Conservation (phyloP, 2,329 filamentous ascomycete genomes). For the Aspergillus fischeri region DNA sequence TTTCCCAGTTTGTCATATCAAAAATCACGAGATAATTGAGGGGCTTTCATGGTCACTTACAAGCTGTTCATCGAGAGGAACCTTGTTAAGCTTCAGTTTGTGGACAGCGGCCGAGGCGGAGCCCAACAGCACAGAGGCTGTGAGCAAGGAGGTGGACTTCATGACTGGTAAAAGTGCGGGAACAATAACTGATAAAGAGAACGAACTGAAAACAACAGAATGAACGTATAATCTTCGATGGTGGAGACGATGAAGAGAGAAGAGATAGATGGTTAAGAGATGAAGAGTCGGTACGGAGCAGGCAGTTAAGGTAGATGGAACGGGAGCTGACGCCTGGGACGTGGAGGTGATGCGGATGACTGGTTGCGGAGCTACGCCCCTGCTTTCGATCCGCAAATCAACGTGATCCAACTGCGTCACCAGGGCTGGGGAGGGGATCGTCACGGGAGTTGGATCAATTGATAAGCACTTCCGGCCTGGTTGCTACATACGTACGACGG, state of each 20-base stretch:
- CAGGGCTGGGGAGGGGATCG: slow-evolving; percentile 11
- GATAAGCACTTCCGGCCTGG: slow-evolving; percentile 2
- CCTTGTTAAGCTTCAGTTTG: slow-evolving; percentile 97
- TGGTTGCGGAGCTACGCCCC: slow-evolving; percentile 21
- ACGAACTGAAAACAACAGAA: slow-evolving; percentile 5
- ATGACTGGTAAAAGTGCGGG: slow-evolving; percentile 48
- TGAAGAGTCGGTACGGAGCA: not conserved
- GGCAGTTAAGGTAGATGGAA: slow-evolving; percentile 10
- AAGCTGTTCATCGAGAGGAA: slow-evolving; percentile 86
- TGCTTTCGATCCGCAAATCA: slow-evolving; percentile 16
- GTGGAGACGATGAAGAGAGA: slow-evolving; percentile 18
- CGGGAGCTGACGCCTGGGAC: slow-evolving; percentile 25
- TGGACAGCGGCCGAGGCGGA: slow-evolving; percentile 81
- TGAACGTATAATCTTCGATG: slow-evolving; percentile 4
- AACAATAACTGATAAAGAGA: not conserved
- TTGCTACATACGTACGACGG: not conserved
- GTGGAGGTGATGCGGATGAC: slow-evolving; percentile 16
- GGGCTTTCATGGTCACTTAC: slow-evolving; percentile 51
- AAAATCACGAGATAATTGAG: not conserved
- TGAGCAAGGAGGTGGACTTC: slow-evolving; percentile 79
- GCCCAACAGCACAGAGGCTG: slow-evolving; percentile 75
- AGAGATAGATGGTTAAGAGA: slow-evolving; percentile 24
- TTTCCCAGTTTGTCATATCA: not conserved
- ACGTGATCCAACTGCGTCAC: slow-evolving; percentile 18
- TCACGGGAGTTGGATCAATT: slow-evolving; percentile 14